Conservation (phyloP, 2,329 filamentous ascomycete genomes). For the Pestalotiopsis fici region DNA sequence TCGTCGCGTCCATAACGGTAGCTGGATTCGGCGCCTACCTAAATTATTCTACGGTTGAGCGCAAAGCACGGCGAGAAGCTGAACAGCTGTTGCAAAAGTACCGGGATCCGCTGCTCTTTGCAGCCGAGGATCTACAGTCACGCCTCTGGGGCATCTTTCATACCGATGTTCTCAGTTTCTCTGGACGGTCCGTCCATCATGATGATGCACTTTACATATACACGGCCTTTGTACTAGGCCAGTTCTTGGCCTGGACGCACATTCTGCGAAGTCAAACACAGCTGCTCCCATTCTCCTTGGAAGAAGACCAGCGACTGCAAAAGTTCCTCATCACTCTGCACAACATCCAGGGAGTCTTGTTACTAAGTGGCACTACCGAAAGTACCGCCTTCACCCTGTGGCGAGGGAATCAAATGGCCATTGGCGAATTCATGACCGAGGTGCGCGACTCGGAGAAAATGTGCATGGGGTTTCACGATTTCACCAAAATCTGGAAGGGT, state of each 20-base stretch:
- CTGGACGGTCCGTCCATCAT: neutral
- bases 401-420: neutral
- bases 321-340: no score
- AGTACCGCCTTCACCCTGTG: neutral
- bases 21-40: neutral
- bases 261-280: neutral
- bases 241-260: neutral
- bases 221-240: neutral
- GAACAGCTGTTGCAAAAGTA: neutral
- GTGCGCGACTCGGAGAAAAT: neutral
- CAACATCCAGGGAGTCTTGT: no score
- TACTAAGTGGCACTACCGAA: no score
- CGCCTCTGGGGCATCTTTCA: neutral
- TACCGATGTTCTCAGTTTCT: neutral
- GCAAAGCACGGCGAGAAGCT: neutral
- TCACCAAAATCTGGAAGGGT: neutral
- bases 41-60: neutral
- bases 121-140: neutral
- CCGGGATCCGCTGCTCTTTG: neutral
- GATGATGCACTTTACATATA: neutral
- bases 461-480: neutral
- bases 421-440: neutral
- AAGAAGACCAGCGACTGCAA: neutral
- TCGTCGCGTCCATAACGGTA: neutral
- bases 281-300: neutral